Evolutionary conservation across 805 yeast genomes (phyloP), one percentile per base, ranked within the genome.

Genomic region (Metschnikowia kofuensis): DNA sequence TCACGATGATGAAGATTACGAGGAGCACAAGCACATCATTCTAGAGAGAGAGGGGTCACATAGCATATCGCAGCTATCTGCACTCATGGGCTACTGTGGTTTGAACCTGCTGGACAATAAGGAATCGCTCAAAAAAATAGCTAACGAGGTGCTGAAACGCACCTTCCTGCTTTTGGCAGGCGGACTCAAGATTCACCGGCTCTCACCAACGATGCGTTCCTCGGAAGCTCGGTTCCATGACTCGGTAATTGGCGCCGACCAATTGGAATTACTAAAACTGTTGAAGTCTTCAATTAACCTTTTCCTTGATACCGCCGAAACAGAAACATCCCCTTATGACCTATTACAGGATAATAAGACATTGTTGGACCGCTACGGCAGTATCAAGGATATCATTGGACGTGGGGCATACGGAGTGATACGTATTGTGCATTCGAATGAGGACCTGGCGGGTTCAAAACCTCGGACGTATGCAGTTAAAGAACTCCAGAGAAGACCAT

Each of bases 361-460:
- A 1, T 54, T 68, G n/a, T 63, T 34, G 38, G 64, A 66, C 9
- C 58, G 70, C 41, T 70, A 69, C 50, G 75, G 75, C 1, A 50
- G 59, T 9, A 63, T 68, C n/a, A 62, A 58, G 42, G 62, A 65
- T 27, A 62, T 69, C 6, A 65, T 75, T 39, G 80, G 80, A 36
- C 71, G 66, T 40, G 80, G 79, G 2, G 68, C 78, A 2, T 76
- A 73, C 51, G 80, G 80, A n/a, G 67, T 75, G 1, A 77, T 76
- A 47, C 72, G 73, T 44, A 65, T 76, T 39, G 61, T 77, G 6
- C 64, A 66, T 37, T 55, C 66, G 7, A 51, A 52, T 29, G 49
- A 38, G 11, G 32, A 39, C 1, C 41, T 7, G 6, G 26, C 12
- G 30, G 9, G 30, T 13, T 14, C 27, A 7, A 40, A 9, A n/a